phyloP scores from a whole-genome alignment of 2,329 filamentous ascomycete genomes.

The Curvularia spicifera region DNA sequence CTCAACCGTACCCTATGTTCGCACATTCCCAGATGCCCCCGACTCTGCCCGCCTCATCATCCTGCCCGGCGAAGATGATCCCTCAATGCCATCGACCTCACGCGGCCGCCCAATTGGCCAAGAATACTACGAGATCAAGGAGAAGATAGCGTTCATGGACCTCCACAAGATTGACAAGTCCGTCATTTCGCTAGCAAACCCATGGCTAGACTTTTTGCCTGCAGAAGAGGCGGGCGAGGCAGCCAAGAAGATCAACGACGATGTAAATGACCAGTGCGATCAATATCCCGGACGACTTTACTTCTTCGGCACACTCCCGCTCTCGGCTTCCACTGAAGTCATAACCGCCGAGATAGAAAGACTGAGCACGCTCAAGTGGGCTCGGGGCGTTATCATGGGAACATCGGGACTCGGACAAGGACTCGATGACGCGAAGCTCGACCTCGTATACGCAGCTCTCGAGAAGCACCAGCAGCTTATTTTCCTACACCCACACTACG shows the following conservation, averaged over 20 bases:
- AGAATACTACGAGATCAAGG: constrained; percentile 79
- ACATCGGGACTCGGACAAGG: constrained; percentile 81
- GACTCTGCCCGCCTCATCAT: constrained; percentile 70
- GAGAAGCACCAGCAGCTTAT: constrained; percentile 69
- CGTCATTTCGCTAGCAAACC: constrained; percentile 88
- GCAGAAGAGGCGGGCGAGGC: constrained; percentile 66
- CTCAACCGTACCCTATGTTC: constrained; percentile 72
- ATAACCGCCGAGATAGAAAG: constrained; percentile 71
- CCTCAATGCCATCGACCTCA: constrained; percentile 58
- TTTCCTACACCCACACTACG: constrained; percentile 93
- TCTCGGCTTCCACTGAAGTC: constrained; percentile 68
- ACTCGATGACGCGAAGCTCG: constrained; percentile 75
- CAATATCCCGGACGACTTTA: constrained; percentile 72
- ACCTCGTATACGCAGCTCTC: constrained; percentile 74
- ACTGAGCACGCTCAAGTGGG: constrained; percentile 67
- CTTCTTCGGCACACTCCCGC: constrained; percentile 81
- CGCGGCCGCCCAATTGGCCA: constrained; percentile 82
- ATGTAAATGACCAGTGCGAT: constrained; percentile 75
- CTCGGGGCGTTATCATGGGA: constrained; percentile 86
- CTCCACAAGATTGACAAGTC: constrained; percentile 80
- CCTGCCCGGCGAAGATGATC: constrained; percentile 63
- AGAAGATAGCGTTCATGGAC: constrained; percentile 89
- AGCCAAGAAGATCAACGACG: constrained; percentile 75
- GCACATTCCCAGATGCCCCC: constrained; percentile 63
- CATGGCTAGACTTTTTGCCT: constrained; percentile 86